Evolutionary conservation across 1,284 basidiomycete genomes (phyloP).

Genomic region (Malassezia nana): DNA sequence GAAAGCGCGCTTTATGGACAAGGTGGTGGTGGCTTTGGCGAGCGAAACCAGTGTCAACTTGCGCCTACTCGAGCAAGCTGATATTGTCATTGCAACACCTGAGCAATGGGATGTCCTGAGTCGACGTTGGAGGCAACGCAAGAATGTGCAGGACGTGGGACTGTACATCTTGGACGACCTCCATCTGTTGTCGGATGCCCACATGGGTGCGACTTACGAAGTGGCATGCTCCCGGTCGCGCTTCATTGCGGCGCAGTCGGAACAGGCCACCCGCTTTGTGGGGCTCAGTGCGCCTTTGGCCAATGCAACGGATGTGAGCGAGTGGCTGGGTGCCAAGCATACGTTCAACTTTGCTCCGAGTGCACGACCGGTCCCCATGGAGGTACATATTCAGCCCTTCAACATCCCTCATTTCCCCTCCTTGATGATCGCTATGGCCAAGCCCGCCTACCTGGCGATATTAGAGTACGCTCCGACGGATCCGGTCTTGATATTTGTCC

Average conservation of each 20-base stretch:
- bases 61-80: slow-evolving; percentile 64
- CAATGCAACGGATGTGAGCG: slow-evolving; percentile 90
- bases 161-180: slow-evolving; percentile 90
- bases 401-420: slow-evolving; percentile 93
- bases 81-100: slow-evolving; percentile 82
- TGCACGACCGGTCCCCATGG: slow-evolving; percentile 87
- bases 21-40: slow-evolving; percentile 82
- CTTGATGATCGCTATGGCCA: slow-evolving; percentile 97
- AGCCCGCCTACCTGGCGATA: slow-evolving; percentile 89
- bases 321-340: slow-evolving; percentile 85
- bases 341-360: slow-evolving; percentile 97
- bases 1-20: slow-evolving; percentile 80
- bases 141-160: slow-evolving; percentile 87
- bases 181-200: slow-evolving; percentile 75
- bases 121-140: slow-evolving; percentile 86
- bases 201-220: slow-evolving; percentile 90
- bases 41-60: slow-evolving; percentile 92
- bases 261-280: slow-evolving; percentile 78
- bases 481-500: slow-evolving; percentile 85
- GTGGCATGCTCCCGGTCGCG: slow-evolving; percentile 86
- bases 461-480: slow-evolving; percentile 75
- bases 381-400: slow-evolving; percentile 93
- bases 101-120: slow-evolving; percentile 90
- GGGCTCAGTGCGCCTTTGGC: slow-evolving; percentile 87
- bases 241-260: slow-evolving; percentile 90